Conservation (phyloP, 2,329 filamentous ascomycete genomes). For the Colletotrichum sublineola region DNA sequence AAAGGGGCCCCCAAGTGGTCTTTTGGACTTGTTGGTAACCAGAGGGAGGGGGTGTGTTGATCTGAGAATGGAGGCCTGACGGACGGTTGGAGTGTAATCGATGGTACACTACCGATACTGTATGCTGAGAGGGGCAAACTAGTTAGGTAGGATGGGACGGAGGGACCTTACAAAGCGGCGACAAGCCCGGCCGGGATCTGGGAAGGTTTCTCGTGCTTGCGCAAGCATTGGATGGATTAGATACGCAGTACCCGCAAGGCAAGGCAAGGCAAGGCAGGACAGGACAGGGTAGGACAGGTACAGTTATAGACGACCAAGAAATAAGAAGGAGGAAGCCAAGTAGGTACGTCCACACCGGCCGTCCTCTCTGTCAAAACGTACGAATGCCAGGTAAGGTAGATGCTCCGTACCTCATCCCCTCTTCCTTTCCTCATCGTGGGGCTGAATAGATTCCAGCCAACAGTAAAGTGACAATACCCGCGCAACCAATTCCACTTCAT, state of each 20-base stretch:
- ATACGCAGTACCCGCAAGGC: conserved; percentile 4
- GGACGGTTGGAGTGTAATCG: conserved; percentile 7
- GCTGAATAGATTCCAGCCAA: neutral
- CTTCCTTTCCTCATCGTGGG: neutral
- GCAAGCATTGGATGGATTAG: conserved; percentile 23
- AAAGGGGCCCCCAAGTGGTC: conserved; percentile 20
- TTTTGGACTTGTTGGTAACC: conserved; percentile 2
- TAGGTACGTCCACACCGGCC: neutral
- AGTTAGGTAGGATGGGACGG: neutral
- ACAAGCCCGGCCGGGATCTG: conserved; percentile 36
- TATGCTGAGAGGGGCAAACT: neutral
- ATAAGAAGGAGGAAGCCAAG: neutral
- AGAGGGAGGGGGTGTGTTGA: conserved; percentile 1
- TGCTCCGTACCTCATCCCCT: neutral
- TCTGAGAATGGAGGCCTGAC: conserved; percentile 6
- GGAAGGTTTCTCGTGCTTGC: conserved; percentile 13
- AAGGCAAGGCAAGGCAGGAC: neutral
- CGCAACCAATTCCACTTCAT: neutral
- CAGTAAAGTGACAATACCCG: conserved; percentile 1
- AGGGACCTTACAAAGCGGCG: conserved; percentile 24
- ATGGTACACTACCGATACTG: neutral
- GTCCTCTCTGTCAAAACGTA: neutral
- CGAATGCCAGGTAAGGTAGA: neutral
- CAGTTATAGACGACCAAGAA: conserved; percentile 2
- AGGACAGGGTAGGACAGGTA: conserved; percentile 1